phyloP scores from a whole-genome alignment of 1,139 yeast genomes.

The Yamadazyma triangularis region DNA sequence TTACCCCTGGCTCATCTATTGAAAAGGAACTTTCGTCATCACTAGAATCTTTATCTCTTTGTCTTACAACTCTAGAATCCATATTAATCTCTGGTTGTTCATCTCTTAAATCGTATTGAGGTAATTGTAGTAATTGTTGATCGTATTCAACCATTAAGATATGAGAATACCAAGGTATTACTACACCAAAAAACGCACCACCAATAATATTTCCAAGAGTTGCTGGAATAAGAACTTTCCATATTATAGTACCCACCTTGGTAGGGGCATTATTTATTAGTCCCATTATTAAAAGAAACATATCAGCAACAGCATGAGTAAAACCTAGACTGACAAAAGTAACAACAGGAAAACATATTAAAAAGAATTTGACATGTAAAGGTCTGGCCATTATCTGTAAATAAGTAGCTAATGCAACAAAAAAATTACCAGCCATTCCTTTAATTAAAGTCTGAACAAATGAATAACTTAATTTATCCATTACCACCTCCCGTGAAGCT shows the following conservation, averaged over 20 bases:
- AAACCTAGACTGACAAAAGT: constrained; percentile 72
- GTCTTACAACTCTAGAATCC: constrained; percentile 72
- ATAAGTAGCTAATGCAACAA: constrained; percentile 69
- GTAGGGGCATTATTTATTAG: constrained; percentile 57
- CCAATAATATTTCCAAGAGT: constrained; percentile 70
- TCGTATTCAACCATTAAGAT: constrained; percentile 67
- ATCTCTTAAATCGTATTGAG: constrained; percentile 64
- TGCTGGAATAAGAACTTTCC: constrained; percentile 69
- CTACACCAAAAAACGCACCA: constrained; percentile 57
- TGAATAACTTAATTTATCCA: constrained; percentile 39
- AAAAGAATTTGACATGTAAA: constrained; percentile 64
- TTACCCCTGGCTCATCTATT: too few relatives aligned
- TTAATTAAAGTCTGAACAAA: constrained; percentile 60
- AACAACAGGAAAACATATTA: constrained; percentile 64
- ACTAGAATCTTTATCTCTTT: constrained; percentile 12
- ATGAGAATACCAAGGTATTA: constrained; percentile 67
- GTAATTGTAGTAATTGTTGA: constrained; percentile 53
- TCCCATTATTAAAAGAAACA: constrained; percentile 63
- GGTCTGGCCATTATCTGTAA: constrained; percentile 76
- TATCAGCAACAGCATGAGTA: constrained; percentile 79
- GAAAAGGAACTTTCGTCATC: constrained; percentile 7
- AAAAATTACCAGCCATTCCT: constrained; percentile 73
- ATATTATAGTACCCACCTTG: constrained; percentile 58
- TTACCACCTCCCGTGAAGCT: constrained; percentile 47
- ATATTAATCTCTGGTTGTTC: constrained; percentile 74